Evolutionary conservation across 495 filamentous ascomycete species (phyloP).

Genomic region (Oidiodendron maius): DNA sequence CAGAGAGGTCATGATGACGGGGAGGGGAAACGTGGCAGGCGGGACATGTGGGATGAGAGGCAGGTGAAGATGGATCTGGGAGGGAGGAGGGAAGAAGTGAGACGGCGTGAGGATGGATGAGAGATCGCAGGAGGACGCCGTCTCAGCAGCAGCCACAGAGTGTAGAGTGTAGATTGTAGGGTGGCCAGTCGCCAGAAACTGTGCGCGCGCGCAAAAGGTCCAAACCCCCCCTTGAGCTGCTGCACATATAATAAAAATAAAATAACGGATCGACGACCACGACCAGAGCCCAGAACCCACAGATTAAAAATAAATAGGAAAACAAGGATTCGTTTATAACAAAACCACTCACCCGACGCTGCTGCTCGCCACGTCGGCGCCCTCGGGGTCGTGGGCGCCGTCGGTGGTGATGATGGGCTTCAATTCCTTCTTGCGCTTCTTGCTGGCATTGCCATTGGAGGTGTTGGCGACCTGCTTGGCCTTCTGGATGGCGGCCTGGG

Average conservation of each 20-base stretch:
- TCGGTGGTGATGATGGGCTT: constrained; percentile 91
- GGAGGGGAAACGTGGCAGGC: too few species aligned
- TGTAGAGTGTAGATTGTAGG: too few species aligned
- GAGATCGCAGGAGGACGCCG: neutral
- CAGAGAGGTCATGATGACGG: constrained; percentile 17
- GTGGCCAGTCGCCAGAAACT: too few species aligned
- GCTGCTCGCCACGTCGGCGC: constrained; percentile 14
- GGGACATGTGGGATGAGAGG: constrained; percentile 2
- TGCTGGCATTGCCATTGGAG: constrained; percentile 39
- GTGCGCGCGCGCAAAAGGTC: too few species aligned
- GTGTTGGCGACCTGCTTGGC: constrained; percentile 64
- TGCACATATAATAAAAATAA: too few species aligned
- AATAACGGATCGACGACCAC: too few species aligned
- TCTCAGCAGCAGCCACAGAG: too few species aligned
- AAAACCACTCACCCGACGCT: neutral
- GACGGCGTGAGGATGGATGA: neutral
- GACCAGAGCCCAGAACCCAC: too few species aligned
- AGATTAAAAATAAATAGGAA: neutral
- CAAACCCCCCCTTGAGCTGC: too few species aligned
- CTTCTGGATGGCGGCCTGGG: constrained; percentile 71
- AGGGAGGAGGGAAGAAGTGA: constrained; percentile 4
- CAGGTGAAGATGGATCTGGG: neutral
- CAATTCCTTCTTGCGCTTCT: constrained; percentile 76
- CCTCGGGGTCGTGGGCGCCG: constrained; percentile 23
- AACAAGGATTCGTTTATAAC: neutral